phyloP scores from a whole-genome alignment of 2,329 filamentous ascomycete genomes.

The Ceratocystis ficicola region DNA sequence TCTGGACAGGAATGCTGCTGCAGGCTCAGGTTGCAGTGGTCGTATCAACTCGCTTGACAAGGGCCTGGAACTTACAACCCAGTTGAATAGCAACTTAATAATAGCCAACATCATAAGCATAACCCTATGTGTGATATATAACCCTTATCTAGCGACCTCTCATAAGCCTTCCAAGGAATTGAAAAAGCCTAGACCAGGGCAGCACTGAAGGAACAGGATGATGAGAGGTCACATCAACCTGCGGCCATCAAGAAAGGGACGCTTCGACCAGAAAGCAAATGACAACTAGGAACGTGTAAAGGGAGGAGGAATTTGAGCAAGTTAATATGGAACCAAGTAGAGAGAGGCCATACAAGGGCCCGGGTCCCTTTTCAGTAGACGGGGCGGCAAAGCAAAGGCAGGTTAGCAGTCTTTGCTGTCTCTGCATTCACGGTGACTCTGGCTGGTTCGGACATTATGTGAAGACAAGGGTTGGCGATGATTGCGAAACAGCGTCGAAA shows the following conservation, averaged over 20 bases:
- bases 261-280: background rate
- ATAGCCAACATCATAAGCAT: no score
- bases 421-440: background rate
- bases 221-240: background rate
- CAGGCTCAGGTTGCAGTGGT: background rate
- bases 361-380: background rate
- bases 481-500: conserved; percentile 7
- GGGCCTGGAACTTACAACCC: background rate
- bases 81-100: no score
- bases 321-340: no score
- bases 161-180: no score
- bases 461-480: background rate
- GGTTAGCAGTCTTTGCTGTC: background rate
- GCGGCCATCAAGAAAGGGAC: background rate
- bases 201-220: no score
- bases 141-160: no score
- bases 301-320: background rate
- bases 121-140: accelerated
- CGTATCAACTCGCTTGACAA: background rate
- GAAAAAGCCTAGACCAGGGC: no score
- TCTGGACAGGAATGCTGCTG: background rate
- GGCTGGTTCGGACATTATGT: background rate
- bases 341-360: no score
- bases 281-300: background rate
- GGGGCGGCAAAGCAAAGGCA: background rate